Conservation (phyloP, 1,284 basidiomycete species). For the Malassezia yamatoensis region DNA sequence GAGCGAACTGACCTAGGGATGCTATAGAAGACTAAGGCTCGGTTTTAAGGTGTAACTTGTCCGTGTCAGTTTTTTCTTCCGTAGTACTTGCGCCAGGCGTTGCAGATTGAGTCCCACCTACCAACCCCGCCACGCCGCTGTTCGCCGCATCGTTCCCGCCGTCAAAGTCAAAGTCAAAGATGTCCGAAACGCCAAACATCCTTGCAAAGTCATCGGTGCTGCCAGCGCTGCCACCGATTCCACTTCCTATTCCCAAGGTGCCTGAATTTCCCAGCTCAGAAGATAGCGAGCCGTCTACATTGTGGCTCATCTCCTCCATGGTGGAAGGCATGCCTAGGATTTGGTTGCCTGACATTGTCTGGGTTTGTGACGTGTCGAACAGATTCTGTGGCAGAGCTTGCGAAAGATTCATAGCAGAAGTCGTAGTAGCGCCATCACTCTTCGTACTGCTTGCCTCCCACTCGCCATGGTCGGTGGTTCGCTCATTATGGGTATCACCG, state of each 20-base stretch:
- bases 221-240: constrained; percentile 5
- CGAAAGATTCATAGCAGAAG: background rate
- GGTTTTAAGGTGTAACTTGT: background rate
- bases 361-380: constrained; percentile 1
- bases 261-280: background rate
- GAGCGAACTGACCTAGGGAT: no score
- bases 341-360: constrained; percentile 6
- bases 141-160: constrained; percentile 4
- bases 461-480: background rate
- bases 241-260: background rate
- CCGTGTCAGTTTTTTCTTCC: background rate
- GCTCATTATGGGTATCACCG: background rate
- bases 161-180: constrained; percentile 41
- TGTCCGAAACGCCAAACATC: constrained; percentile 41
- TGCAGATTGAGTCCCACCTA: background rate
- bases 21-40: background rate
- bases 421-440: constrained; percentile 5
- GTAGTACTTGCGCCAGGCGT: background rate
- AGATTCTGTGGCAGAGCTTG: background rate
- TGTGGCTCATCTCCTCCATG: constrained; percentile 13
- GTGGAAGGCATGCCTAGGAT: constrained; percentile 7
- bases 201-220: constrained; percentile 30
- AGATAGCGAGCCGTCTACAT: constrained; percentile 4
- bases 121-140: background rate
- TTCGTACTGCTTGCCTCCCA: constrained; percentile 7